Evolutionary conservation across 2,329 filamentous ascomycete genomes (phyloP).

Genomic region (Phaeoacremonium minimum): DNA sequence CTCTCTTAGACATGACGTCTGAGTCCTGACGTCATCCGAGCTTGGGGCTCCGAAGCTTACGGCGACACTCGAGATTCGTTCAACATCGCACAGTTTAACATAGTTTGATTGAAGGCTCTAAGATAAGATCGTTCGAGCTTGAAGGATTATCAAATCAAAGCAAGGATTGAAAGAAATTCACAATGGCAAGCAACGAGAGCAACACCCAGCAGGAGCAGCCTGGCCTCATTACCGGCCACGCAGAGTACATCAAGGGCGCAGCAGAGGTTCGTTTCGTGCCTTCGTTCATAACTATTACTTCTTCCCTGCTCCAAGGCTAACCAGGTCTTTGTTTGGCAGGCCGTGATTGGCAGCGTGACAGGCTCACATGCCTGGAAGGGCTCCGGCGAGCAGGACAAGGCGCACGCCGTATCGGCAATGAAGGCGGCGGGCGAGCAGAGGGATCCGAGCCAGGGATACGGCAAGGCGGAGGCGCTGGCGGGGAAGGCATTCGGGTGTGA

Average conservation of each 20-base stretch:
- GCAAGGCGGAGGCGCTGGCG: constrained; percentile 60
- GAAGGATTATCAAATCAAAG: not conserved
- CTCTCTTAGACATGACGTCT: not conserved
- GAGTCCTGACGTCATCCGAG: not conserved
- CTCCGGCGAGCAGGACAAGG: constrained; percentile 61
- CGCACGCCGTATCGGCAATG: constrained; percentile 57
- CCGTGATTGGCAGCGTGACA: constrained; percentile 56
- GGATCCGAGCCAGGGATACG: constrained; percentile 53
- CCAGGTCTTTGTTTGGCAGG: constrained; percentile 31
- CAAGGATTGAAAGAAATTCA: not conserved
- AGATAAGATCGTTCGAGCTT: too few species aligned
- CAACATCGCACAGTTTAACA: not conserved
- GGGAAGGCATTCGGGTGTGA: constrained; percentile 63
- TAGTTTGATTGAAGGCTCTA: not conserved
- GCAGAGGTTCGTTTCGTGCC: constrained; percentile 55
- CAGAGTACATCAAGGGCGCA: constrained; percentile 65
- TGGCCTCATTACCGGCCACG: constrained; percentile 59
- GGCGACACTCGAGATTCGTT: not conserved
- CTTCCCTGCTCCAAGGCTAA: too few species aligned
- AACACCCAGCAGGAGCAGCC: constrained; percentile 36
- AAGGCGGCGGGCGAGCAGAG: constrained; percentile 54
- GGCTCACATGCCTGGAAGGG: constrained; percentile 59
- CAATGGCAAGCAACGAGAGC: constrained; percentile 7
- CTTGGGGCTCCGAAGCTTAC: not conserved
- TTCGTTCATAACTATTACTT: too few species aligned